Base-by-base conservation (phyloP, 2,329 filamentous ascomycete genomes). In the Colletotrichum gigasporum region DNA sequence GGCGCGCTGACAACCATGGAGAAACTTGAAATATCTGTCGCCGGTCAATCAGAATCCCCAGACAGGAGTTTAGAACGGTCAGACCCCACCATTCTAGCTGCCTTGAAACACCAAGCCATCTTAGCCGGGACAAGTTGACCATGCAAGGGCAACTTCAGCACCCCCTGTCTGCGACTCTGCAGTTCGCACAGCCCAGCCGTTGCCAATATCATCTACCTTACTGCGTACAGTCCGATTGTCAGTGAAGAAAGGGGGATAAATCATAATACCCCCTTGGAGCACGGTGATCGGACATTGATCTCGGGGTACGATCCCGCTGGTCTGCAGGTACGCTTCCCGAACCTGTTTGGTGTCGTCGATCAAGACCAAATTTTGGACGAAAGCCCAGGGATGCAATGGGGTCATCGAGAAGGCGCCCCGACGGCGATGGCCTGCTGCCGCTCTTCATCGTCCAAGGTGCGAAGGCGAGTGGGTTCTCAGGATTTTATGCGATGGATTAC, bases 51-150 rank as follows among this genome's bases (percentile, higher is more conserved):
- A 44, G 34, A 39, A 44, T 50, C 26, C 30, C 41, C 22, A 39
- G 50, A 30, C 26, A 24, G 48, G 24, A 64, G 47, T 47, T 50
- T 55, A 16, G 45, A 24, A 32, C 35, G 26, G 57, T 30, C 28
- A 44, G 57, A 55, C 28, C 34, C 45, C 20, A 42, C 32, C 62
- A 47, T 50, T 42, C 41, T 39, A 22, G 32, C 57, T 42, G 47
- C 52, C n/a, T 30, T 58, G 52, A 64, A 66, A 58, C 59, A 48
- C 45, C 26, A 59, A 30, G 24, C 44, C 44, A 57, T 57, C 5
- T 34, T 45, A 65, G 58, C 63, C 24, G 51, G 59, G 14, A 28
- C 37, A 45, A 44, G 48, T 35, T 35, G 5, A 28, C 52, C 26
- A 64, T 58, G 63, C 59, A 63, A 58, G 56, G 56, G 42, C 34